Evolutionary conservation across 177 flowering plant species (phyloP), one percentile per base, ranked within the genome.

Genomic region (Vitis hybrid): DNA sequence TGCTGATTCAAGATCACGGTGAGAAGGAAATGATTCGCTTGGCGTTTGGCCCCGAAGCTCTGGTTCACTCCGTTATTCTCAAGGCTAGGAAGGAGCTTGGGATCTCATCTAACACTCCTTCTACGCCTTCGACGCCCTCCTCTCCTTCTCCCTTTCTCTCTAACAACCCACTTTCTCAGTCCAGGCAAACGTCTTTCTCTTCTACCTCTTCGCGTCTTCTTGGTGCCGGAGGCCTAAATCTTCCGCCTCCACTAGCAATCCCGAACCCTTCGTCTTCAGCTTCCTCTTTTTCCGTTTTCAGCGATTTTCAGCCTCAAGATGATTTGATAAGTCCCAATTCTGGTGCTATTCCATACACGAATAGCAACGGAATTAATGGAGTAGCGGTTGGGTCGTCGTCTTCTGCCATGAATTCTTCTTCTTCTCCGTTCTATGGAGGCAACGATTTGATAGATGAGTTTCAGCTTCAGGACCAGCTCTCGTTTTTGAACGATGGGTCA

Each of bases 1-100:
- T 93, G 14, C 84, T 93, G 7, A 81, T 93, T 19, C 95, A 93
- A 77, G 98, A 91, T 70, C 94, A 92, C 68, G 95, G 94, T 6
- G 98, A 94, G 73, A 90, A 89, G 67, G 98, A 94, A 57, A 90
- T 94, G 97, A 92, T 92, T 52, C 80, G 97, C n/a, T 75, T 94
- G 61, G 97, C 95, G 70, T 89, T 90, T 69, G 95, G 92, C 1
- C 95, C 98, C 1, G 98, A 93, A 71, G 68, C 91, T 19, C 82
- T 86, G 14, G 66, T 93, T 33, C 95, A 89, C 66, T 85, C 95
- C 1, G 82, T 90, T 47, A 85, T 93, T 59, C 74, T 87, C 70
- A 84, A 85, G 67, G 91, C 97, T 2, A 78, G 80, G 52, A 85
- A 83, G 38, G 91, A 92, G n/a, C 82, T 92, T 4, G 88, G 86